These are phyloP conservation scores for Magnusiomyces tetraspermus DNA, from an alignment of 1,139 yeast genomes.

Conservation along the genomic window DNA sequence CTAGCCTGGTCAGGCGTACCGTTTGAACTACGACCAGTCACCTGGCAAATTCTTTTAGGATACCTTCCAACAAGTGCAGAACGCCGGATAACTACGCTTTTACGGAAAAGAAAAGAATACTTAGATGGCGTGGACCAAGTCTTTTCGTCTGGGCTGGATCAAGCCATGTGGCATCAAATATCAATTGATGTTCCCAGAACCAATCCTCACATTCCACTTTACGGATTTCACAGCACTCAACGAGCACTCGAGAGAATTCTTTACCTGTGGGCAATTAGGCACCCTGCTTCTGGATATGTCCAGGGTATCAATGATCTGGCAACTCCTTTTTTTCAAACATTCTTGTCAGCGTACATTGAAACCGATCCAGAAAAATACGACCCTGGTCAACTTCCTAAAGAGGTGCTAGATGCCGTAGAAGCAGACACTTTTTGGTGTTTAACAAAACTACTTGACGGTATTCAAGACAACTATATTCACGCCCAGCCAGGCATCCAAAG, in stretches of 20 bases:
- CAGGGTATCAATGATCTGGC: conserved; percentile 95
- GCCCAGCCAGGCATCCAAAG: conserved; percentile 96
- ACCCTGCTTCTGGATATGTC: conserved; percentile 98
- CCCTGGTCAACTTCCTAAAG: conserved; percentile 51
- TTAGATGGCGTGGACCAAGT: conserved; percentile 57
- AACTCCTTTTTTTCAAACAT: conserved; percentile 89
- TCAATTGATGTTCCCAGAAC: conserved; percentile 93
- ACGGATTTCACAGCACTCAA: conserved; percentile 63
- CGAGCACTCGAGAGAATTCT: conserved; percentile 65
- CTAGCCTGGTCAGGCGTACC: conserved; percentile 96
- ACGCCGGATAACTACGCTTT: conserved; percentile 59
- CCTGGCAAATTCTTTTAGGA: conserved; percentile 87
- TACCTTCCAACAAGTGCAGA: conserved; percentile 79
- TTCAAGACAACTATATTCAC: conserved; percentile 92
- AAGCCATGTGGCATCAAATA: conserved; percentile 89
- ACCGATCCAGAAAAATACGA: conserved; percentile 47
- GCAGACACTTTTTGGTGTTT: conserved; percentile 98
- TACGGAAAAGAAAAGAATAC: conserved; percentile 80
- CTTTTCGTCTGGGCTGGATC: conserved; percentile 55
- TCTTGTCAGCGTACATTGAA: conserved; percentile 56
- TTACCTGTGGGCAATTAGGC: conserved; percentile 93
- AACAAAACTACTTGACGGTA: conserved; percentile 79
- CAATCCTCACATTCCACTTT: conserved; percentile 71
- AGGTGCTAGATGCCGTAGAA: conserved; percentile 54
- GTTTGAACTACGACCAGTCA: conserved; percentile 61